These are phyloP conservation scores for Lathyrus oleraceus DNA, from an alignment of 306 rosid species.

Conservation along the genomic window DNA sequence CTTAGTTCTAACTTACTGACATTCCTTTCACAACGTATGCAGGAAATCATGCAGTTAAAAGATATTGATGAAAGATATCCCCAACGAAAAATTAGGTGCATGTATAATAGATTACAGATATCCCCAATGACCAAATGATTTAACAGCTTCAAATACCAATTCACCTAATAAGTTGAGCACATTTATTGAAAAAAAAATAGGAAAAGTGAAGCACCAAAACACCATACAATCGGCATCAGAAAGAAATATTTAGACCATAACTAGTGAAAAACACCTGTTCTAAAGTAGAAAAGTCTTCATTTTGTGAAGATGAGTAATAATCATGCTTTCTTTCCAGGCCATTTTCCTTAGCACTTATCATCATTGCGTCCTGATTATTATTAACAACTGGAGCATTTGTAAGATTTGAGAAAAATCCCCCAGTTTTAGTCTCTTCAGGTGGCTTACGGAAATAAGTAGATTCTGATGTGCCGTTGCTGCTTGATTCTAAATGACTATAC, in stretches of 20 bases:
- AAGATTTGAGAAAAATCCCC: constrained; percentile 42
- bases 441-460: constrained; percentile 49
- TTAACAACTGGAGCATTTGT: constrained; percentile 42
- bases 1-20: not conserved
- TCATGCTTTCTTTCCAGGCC: constrained; percentile 57
- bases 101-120: constrained; percentile 7
- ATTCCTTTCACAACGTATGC: constrained; percentile 8
- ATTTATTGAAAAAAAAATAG: constrained; percentile 20
- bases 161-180: constrained; percentile 8
- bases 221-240: constrained; percentile 16
- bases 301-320: constrained; percentile 57
- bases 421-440: constrained; percentile 45
- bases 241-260: constrained; percentile 25
- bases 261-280: constrained; percentile 74
- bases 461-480: constrained; percentile 44
- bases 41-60: constrained; percentile 14
- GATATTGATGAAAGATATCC: not conserved
- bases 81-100: not conserved
- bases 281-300: constrained; percentile 88
- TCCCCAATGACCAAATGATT: constrained; percentile 7
- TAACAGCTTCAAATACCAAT: not conserved
- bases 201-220: constrained; percentile 10
- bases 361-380: constrained; percentile 43
- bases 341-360: constrained; percentile 49
- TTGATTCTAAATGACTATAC: constrained; percentile 47